A percentile compares a stretch with the other conserved stretches of the same genome.
phyloP scores from a whole-genome alignment of 2,329 filamentous ascomycete genomes.

The Plenodomus tracheiphilus region DNA sequence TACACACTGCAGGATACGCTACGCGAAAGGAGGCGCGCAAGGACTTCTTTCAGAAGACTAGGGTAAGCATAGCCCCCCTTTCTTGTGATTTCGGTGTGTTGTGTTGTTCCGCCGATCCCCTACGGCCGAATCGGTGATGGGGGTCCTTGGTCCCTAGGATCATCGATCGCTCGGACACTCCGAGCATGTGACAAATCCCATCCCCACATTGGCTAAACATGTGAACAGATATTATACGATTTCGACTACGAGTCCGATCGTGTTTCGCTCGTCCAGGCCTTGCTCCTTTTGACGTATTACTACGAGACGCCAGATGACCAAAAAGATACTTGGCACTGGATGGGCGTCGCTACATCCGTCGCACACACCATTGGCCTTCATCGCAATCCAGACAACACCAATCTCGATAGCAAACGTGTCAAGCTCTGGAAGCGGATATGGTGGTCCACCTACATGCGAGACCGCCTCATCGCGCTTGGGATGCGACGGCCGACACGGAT shows the following conservation, averaged over 20 bases:
- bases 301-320: slow-evolving; percentile 96
- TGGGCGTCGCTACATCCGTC: slow-evolving; percentile 91
- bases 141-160: slow-evolving; percentile 3
- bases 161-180: slow-evolving; percentile 9
- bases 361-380: slow-evolving; percentile 93
- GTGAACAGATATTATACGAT: slow-evolving; percentile 76
- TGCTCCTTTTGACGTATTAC: slow-evolving; percentile 95
- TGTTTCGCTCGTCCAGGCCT: slow-evolving; percentile 82
- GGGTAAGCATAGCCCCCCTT: slow-evolving; percentile 59
- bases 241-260: slow-evolving; percentile 94
- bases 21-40: slow-evolving; percentile 82
- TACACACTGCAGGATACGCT: slow-evolving; percentile 76
- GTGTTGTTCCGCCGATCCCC: slow-evolving; percentile 14
- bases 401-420: slow-evolving; percentile 73
- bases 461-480: slow-evolving; percentile 86
- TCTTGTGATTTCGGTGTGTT: slow-evolving; percentile 1
- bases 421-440: slow-evolving; percentile 93
- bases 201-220: slow-evolving; percentile 13
- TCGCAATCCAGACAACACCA: slow-evolving; percentile 78
- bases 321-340: slow-evolving; percentile 99
- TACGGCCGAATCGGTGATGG: not conserved
- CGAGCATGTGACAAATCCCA: slow-evolving; percentile 9
- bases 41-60: slow-evolving; percentile 84
- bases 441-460: slow-evolving; percentile 97
- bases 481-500: slow-evolving; percentile 93